These are phyloP conservation scores for Cinnamomum chago DNA, from an alignment of 164 flowering plant genomes.

Conservation along the genomic window DNA sequence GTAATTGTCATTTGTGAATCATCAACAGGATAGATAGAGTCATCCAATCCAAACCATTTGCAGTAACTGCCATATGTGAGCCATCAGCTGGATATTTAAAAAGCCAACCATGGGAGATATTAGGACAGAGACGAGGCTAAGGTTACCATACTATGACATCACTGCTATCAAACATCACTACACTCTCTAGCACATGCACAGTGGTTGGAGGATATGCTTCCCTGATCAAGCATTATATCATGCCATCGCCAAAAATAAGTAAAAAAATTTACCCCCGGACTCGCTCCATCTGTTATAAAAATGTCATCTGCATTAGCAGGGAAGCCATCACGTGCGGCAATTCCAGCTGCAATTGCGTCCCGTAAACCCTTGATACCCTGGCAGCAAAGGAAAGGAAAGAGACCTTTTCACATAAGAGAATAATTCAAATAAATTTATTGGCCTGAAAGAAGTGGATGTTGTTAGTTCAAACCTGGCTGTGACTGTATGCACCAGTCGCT, in stretches of 20 bases:
- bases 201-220: no score
- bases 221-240: background rate
- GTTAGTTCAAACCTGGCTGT: constrained; percentile 66
- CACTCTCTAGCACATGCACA: no score
- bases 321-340: constrained; percentile 93
- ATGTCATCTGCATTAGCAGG: constrained; percentile 89
- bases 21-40: no score
- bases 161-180: no score
- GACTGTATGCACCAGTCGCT: constrained; percentile 99
- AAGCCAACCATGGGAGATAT: no score
- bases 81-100: no score
- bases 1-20: no score
- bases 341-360: constrained; percentile 90
- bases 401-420: background rate
- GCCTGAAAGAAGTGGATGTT: background rate
- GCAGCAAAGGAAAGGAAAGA: background rate
- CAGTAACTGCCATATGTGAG: no score
- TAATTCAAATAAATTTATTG: background rate
- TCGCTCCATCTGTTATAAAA: constrained; percentile 98
- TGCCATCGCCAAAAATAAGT: background rate
- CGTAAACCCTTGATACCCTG: constrained; percentile 96
- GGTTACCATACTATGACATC: no score
- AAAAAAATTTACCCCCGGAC: constrained; percentile 68
- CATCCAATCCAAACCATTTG: no score
- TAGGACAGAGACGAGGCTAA: no score